Conservation (phyloP, 2,329 filamentous ascomycete species). For the Cordyceps cicadae region DNA sequence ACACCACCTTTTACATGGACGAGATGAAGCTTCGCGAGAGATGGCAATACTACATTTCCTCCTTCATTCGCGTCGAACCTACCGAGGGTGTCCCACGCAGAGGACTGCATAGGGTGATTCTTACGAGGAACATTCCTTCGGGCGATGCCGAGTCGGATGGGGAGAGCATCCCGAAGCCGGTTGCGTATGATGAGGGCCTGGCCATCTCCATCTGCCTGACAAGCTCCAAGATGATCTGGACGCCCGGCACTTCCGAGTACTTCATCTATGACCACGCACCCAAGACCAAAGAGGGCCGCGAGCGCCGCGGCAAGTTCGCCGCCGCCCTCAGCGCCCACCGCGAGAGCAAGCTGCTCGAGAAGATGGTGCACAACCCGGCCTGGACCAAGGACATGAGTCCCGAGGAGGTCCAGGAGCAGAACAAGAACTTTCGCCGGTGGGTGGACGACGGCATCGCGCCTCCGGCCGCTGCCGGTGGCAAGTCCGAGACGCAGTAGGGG, state of each 20-base stretch:
- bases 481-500: slow-evolving; percentile 25
- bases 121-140: slow-evolving; percentile 62
- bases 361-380: slow-evolving; percentile 71
- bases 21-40: slow-evolving; percentile 74
- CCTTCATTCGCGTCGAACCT: slow-evolving; percentile 78
- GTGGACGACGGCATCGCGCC: slow-evolving; percentile 40
- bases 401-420: slow-evolving; percentile 66
- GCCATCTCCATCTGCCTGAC: slow-evolving; percentile 68
- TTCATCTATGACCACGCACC: slow-evolving; percentile 63
- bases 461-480: slow-evolving; percentile 22
- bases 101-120: slow-evolving; percentile 58
- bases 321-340: slow-evolving; percentile 52
- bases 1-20: slow-evolving; percentile 76
- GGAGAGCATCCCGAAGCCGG: slow-evolving; percentile 50
- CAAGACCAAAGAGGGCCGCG: slow-evolving; percentile 57
- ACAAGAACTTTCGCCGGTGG: slow-evolving; percentile 54
- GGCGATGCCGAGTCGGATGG: slow-evolving; percentile 56
- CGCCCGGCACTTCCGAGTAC: slow-evolving; percentile 60
- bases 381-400: slow-evolving; percentile 75
- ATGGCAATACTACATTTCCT: slow-evolving; percentile 95
- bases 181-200: slow-evolving; percentile 59
- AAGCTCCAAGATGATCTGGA: slow-evolving; percentile 72
- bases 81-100: slow-evolving; percentile 68
- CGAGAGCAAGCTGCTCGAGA: slow-evolving; percentile 63
- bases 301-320: slow-evolving; percentile 41